Evolutionary conservation across 2,329 filamentous ascomycete species (phyloP).

Genomic region (Epicoccum sorghinum): DNA sequence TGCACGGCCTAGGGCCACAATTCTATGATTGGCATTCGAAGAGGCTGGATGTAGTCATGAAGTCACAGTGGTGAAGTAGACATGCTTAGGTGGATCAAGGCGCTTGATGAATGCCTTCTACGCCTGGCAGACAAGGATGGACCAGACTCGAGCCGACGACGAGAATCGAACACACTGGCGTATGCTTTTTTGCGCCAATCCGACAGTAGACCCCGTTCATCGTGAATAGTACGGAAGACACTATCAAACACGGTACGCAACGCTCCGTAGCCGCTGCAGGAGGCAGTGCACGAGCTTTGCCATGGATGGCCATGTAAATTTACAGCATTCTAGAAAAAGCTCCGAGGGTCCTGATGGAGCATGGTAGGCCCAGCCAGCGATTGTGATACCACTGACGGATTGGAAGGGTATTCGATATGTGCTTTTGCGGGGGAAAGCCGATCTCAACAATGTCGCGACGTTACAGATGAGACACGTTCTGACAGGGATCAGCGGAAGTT

Average conservation of each 20-base stretch:
- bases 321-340: not conserved
- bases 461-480: not conserved
- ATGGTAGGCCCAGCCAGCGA: not conserved
- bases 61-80: too few relatives aligned
- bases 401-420: not conserved
- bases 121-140: not conserved
- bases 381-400: constrained; percentile 17
- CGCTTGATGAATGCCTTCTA: too few relatives aligned
- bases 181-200: constrained; percentile 15
- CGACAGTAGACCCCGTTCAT: constrained; percentile 2
- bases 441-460: not conserved
- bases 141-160: not conserved
- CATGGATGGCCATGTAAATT: not conserved
- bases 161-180: not conserved
- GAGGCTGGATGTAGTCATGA: too few relatives aligned
- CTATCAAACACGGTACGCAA: constrained; percentile 5
- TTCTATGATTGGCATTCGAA: too few relatives aligned
- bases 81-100: too few relatives aligned
- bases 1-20: too few relatives aligned
- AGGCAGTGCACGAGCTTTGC: constrained; percentile 4
- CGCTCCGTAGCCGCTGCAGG: constrained; percentile 4
- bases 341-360: not conserved
- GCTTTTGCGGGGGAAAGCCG: constrained; percentile 1
- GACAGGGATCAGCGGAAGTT: not conserved
- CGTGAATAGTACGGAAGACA: not conserved